A percentile compares a stretch with the other conserved stretches of the same genome.
These are phyloP conservation scores for Globisporangium ultimum DNA, from an alignment of 352 stramenopile genomes.

Conservation along the genomic window DNA sequence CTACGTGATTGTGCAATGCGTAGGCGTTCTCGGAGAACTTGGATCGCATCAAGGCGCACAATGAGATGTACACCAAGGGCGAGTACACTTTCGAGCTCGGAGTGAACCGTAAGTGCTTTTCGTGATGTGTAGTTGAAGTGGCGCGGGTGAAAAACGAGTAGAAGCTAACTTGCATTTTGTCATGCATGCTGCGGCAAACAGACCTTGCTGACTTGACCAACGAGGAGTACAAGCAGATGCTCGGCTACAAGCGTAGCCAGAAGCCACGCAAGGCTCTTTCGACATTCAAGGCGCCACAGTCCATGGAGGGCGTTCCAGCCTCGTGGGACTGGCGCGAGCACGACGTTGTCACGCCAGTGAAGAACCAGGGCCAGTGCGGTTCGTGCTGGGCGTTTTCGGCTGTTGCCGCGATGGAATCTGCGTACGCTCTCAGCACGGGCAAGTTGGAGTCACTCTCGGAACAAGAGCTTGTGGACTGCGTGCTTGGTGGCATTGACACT, in stretches of 20 bases:
- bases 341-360: conserved; percentile 82
- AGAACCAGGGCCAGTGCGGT: conserved; percentile 94
- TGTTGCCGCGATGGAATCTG: conserved; percentile 28
- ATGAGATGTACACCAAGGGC: conserved; percentile 37
- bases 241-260: conserved; percentile 32
- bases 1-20: no score
- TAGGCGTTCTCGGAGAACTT: conserved; percentile 46
- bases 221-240: conserved; percentile 35
- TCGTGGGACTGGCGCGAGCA: conserved; percentile 52
- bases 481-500: conserved; percentile 22
- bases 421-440: conserved; percentile 32
- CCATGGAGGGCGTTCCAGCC: conserved; percentile 21
- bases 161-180: background rate
- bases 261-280: conserved; percentile 2
- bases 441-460: conserved; percentile 49
- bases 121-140: background rate
- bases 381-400: conserved; percentile 96
- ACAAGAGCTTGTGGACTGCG: conserved; percentile 52
- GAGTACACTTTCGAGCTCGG: conserved; percentile 49
- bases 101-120: conserved; percentile 25
- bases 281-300: conserved; percentile 15
- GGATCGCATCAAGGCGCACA: conserved; percentile 46
- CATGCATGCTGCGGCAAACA: conserved; percentile 3
- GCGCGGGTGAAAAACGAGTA: background rate
- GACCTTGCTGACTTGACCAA: conserved; percentile 37